Evolutionary conservation across 352 stramenopile genomes (phyloP).

Genomic region (Phytophthora pseudosyringae): DNA sequence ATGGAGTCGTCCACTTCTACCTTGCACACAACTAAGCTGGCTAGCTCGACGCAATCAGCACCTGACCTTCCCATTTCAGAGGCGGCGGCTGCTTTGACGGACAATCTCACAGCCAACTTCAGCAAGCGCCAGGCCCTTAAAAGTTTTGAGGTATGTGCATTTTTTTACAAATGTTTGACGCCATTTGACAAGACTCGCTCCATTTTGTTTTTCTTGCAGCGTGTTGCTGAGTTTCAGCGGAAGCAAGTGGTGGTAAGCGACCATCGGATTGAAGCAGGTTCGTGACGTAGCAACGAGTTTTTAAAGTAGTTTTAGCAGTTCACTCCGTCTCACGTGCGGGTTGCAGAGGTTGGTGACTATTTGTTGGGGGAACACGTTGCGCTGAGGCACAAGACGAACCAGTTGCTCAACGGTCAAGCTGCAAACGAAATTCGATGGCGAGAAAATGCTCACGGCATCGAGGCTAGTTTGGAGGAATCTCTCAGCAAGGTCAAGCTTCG

Average conservation of each 20-base stretch:
- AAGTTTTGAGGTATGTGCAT: conserved; percentile 39
- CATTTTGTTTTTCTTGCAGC: conserved; percentile 15
- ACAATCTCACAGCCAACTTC: conserved; percentile 51
- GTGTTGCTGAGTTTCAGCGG: conserved; percentile 52
- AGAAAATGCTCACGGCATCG: conserved; percentile 24
- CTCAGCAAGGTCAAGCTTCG: conserved; percentile 72
- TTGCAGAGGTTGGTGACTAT: conserved; percentile 45
- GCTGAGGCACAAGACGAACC: conserved; percentile 40
- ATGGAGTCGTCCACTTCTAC: not conserved
- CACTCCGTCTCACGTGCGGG: not conserved
- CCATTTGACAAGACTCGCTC: not conserved
- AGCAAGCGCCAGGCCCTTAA: conserved; percentile 38
- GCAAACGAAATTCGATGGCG: conserved; percentile 24
- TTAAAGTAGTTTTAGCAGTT: not conserved
- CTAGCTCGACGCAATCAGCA: conserved; percentile 16
- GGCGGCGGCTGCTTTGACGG: conserved; percentile 24
- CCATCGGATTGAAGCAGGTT: conserved; percentile 48
- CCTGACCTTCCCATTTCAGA: conserved; percentile 30
- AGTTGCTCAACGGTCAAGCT: conserved; percentile 33
- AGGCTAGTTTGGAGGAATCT: conserved; percentile 59
- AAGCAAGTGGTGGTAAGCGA: conserved; percentile 45
- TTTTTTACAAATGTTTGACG: not conserved
- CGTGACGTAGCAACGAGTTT: not conserved
- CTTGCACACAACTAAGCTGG: not conserved
- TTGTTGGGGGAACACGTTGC: conserved; percentile 45